These are phyloP conservation scores for Dacryopinax primogenitus DNA, from an alignment of 768 basidiomycete genomes.

Conservation along the genomic window DNA sequence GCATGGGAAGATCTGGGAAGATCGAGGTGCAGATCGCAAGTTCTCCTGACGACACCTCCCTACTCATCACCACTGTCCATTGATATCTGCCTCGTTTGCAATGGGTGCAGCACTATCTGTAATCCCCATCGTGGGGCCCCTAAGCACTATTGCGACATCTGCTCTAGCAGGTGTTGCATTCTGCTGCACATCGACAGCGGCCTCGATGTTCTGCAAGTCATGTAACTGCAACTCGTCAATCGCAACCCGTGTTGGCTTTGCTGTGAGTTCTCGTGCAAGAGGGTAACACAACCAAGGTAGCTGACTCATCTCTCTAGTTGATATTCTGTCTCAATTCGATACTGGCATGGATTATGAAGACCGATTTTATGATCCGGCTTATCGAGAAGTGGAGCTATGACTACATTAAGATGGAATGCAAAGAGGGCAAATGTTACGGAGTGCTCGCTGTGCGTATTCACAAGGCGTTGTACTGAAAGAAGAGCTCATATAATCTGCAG, in stretches of 20 bases:
- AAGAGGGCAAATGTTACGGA: conserved; percentile 86
- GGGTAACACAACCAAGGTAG: conserved; percentile 2
- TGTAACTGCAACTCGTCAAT: conserved; percentile 99
- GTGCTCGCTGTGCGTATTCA: conserved; percentile 68
- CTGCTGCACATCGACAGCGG: conserved; percentile 80
- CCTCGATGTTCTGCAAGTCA: conserved; percentile 93
- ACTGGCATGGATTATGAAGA: conserved; percentile 93
- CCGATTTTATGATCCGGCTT: conserved; percentile 68
- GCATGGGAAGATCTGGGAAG: not conserved
- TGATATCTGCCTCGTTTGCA: too few relatives aligned
- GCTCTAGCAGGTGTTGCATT: conserved; percentile 73
- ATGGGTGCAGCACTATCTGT: conserved; percentile 34
- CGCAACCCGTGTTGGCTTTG: conserved; percentile 91
- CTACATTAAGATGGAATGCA: conserved; percentile 97
- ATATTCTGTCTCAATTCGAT: conserved; percentile 94
- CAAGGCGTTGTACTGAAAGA: not conserved
- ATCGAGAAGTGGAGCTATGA: conserved; percentile 90
- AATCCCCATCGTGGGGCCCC: conserved; percentile 28
- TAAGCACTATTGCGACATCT: conserved; percentile 52
- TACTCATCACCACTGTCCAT: not conserved
- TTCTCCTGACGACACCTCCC: not conserved
- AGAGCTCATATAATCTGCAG: conserved; percentile 17
- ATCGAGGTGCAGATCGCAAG: not conserved
- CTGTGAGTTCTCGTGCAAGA: conserved; percentile 39
- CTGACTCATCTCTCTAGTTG: conserved; percentile 39